Evolutionary conservation across 1,284 basidiomycete genomes (phyloP).

Genomic region (Thecaphora thlaspeos): DNA sequence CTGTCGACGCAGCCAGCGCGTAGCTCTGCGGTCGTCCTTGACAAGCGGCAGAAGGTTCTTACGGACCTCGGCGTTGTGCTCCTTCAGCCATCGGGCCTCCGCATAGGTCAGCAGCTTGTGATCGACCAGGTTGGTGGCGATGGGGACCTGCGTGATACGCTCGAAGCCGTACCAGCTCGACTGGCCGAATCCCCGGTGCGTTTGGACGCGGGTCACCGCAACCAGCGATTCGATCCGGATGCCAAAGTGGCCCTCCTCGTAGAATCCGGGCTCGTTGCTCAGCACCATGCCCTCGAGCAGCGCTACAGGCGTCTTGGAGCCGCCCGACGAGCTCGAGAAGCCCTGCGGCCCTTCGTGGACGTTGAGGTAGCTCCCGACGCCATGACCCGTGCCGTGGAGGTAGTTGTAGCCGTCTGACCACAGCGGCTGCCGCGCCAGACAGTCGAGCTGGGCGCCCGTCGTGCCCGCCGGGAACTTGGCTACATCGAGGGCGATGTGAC

Average conservation of each 20-base stretch:
- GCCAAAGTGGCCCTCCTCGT: conserved; percentile 51
- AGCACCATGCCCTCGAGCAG: conserved; percentile 43
- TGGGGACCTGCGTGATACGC: conserved; percentile 57
- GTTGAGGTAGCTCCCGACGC: conserved; percentile 46
- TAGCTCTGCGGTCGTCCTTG: conserved; percentile 42
- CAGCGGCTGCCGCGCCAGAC: conserved; percentile 42
- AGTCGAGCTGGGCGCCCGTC: conserved; percentile 46
- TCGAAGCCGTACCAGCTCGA: conserved; percentile 57
- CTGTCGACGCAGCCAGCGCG: conserved; percentile 43
- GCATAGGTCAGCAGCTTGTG: conserved; percentile 38
- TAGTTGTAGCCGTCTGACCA: conserved; percentile 51
- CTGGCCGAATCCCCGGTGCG: conserved; percentile 43
- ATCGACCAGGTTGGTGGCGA: conserved; percentile 52
- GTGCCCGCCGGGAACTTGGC: conserved; percentile 50
- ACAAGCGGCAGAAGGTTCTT: conserved; percentile 47
- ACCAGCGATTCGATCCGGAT: conserved; percentile 51
- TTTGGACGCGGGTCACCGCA: conserved; percentile 32
- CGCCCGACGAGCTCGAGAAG: conserved; percentile 43
- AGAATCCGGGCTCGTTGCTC: conserved; percentile 52
- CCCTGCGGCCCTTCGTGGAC: conserved; percentile 53
- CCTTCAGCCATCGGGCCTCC: conserved; percentile 55
- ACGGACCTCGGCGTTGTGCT: conserved; percentile 54
- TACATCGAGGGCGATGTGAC: conserved; percentile 42
- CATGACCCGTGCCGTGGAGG: conserved; percentile 51
- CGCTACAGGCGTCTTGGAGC: conserved; percentile 30